Base-by-base conservation (phyloP, 148 eudicot genomes). In the Camellia granthamiana region DNA sequence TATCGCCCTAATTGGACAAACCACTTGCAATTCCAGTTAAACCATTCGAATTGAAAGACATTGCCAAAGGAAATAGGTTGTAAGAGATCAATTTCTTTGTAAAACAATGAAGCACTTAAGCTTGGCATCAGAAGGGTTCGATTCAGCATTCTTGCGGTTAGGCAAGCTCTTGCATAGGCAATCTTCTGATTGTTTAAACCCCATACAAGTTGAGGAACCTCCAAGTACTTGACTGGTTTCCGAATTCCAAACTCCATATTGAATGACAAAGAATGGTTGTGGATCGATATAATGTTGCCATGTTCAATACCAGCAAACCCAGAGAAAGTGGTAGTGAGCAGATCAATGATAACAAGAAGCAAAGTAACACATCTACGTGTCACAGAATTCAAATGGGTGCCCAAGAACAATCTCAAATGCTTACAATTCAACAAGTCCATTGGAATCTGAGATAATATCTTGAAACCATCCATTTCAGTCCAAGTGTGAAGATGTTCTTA, bases 181-280 rank as follows among this genome's bases (percentile, higher is more conserved):
- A 96, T 96, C 75, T 96, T 96, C 66, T 96, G 99, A 86, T 96
- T 96, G 84, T 96, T 96, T 78, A 96, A 89, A 43, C 98, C 99
- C 99, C 99, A 96, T 12, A 96, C 87, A 69, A 94, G 93, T 79
- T 93, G 98, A 56, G 99, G 99, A 72, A 91, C 97, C 87, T 96
- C 98, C 74, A 96, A 66, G 84, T 91, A 96, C 85, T 87, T 93
- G 21, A 74, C 63, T 8, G 38, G 38, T 30, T 71, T 84, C 15
- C 80, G 78, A 83, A 84, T 60, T n/a, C 81, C 83, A 59, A 72
- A 76, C 62, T 76, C 84, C 12, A 38, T 2, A 18, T 49, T n/a
- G 14, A 70, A 44, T 7, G 69, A 46, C 6, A 64, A 23, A 23
- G 78, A 67, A 38, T 10, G 52, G 72, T 74, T 75, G n/a, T 66